Evolutionary conservation across 148 eudicot genomes (phyloP), one percentile per base, ranked within the genome.

Genomic region (Vaccinium myrtillus): DNA sequence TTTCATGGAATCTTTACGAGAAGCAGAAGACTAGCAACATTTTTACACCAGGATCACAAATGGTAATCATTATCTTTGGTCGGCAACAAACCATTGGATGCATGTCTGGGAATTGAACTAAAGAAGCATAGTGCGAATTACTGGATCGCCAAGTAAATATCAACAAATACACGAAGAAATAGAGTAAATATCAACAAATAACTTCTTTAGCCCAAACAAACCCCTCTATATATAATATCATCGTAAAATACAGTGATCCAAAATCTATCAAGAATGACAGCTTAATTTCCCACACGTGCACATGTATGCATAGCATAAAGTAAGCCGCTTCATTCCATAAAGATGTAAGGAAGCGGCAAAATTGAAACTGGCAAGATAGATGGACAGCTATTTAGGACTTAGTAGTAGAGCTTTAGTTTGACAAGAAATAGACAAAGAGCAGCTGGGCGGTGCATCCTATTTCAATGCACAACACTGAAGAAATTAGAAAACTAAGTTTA

Each of bases 281-380:
- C 74, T 69, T 30, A 27, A 25, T 78, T 54, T 78, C 48, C n/a
- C 15, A 50, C 39, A 50, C 0, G 8, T 4, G 51, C 59, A 69
- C 39, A 49, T 77, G 80, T 13, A 50, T 21, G 6, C 79, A 21
- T 23, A 21, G 14, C 4, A 48, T 14, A 46, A 77, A 77, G 56
- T 49, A 49, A 77, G 53, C 56, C 27, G 13, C 32, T 50, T 77
- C 59, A 21, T 23, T n/a, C 0, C 16, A 14, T 23, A 50, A 77
- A 77, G 80, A 77, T 36, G 59, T 58, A 50, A 50, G 16, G 39
- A 69, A 69, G 39, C 36, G 5, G 58, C 80, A 77, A 77, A 69
- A 51, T 23, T 77, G 32, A 11, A 50, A 51, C 80, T 10, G 54
- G 8, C 36, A 76, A 21, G 79, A 48, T 76, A 6, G 50, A 48